These are phyloP conservation scores for Botryotinia narcissicola DNA, from an alignment of 2,329 filamentous ascomycete species.

Conservation along the genomic window DNA sequence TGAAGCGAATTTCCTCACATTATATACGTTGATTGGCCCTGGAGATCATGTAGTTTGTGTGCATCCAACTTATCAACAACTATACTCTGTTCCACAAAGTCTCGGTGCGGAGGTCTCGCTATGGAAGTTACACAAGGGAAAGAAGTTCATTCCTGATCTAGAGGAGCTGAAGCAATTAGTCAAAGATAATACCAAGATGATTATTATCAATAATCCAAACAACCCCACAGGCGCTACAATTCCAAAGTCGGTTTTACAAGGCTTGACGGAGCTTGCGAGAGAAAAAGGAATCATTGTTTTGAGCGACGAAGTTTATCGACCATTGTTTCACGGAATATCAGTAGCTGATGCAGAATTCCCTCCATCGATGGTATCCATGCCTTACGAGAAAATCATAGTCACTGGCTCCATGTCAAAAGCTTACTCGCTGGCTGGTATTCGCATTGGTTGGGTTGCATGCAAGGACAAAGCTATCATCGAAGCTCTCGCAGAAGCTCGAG, in stretches of 20 bases:
- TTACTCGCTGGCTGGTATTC: slow-evolving; percentile 77
- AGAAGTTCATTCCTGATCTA: slow-evolving; percentile 66
- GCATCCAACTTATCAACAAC: slow-evolving; percentile 82
- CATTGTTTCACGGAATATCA: slow-evolving; percentile 63
- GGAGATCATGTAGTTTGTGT: slow-evolving; percentile 85
- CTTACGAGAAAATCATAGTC: slow-evolving; percentile 67
- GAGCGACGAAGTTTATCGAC: slow-evolving; percentile 80
- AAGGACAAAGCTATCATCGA: slow-evolving; percentile 61
- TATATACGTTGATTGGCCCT: slow-evolving; percentile 68
- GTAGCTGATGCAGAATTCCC: slow-evolving; percentile 46
- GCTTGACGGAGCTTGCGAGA: slow-evolving; percentile 62
- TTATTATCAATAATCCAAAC: slow-evolving; percentile 72
- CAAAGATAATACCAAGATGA: slow-evolving; percentile 67
- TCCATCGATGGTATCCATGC: slow-evolving; percentile 69
- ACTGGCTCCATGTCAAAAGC: slow-evolving; percentile 85
- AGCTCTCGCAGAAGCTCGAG: slow-evolving; percentile 60
- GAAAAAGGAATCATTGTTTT: slow-evolving; percentile 64
- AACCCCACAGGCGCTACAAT: slow-evolving; percentile 77
- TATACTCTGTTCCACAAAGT: slow-evolving; percentile 72
- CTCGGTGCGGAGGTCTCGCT: slow-evolving; percentile 74
- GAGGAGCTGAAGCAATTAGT: slow-evolving; percentile 64
- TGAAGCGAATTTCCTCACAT: slow-evolving; percentile 75
- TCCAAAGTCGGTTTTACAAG: slow-evolving; percentile 56
- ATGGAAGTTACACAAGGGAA: slow-evolving; percentile 66
- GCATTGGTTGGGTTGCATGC: slow-evolving; percentile 79